Conservation (phyloP, 1,284 basidiomycete genomes). For the Marasmius tenuissimus region DNA sequence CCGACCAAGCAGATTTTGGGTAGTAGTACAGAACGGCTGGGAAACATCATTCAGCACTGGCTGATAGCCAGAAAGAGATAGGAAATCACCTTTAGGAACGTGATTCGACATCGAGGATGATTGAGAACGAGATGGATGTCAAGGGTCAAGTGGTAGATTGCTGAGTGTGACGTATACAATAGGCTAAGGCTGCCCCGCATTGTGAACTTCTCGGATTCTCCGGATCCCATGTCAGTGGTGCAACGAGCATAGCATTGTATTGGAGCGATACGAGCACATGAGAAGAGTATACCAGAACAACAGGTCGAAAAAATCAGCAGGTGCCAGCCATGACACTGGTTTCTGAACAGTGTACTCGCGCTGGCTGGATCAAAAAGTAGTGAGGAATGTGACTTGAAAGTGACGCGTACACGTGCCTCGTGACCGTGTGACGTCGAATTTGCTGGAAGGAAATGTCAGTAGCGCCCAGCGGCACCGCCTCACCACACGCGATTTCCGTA, state of each 20-base stretch:
- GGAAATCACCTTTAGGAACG: neutral
- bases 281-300: too few species aligned
- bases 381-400: neutral
- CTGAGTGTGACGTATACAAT: too few species aligned
- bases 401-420: conserved; percentile 1
- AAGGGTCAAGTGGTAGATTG: neutral
- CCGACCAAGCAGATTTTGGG: conserved; percentile 58
- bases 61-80: neutral
- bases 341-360: too few species aligned
- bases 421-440: neutral
- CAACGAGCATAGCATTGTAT: too few species aligned
- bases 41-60: neutral
- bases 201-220: too few species aligned
- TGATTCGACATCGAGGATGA: neutral
- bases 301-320: too few species aligned
- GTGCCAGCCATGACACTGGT: too few species aligned
- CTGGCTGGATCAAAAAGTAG: too few species aligned
- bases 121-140: neutral
- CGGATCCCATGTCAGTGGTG: too few species aligned
- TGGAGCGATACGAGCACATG: too few species aligned
- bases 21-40: conserved; percentile 58
- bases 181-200: too few species aligned
- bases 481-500: neutral
- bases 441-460: neutral
- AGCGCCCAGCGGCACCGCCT: neutral